Evolutionary conservation across 2,329 filamentous ascomycete species (phyloP).

Genomic region (Botrytis elliptica): DNA sequence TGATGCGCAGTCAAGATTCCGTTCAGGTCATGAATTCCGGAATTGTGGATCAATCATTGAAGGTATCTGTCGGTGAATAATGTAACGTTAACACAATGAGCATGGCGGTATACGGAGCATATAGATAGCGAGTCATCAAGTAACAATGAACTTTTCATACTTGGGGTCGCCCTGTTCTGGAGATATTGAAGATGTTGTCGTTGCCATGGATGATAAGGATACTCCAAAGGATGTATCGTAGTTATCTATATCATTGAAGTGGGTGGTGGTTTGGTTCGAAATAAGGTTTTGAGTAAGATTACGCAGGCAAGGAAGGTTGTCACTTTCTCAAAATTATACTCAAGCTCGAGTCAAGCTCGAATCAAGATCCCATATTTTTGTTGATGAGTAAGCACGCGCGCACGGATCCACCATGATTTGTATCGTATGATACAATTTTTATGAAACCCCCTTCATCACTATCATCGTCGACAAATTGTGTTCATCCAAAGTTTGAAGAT

Average conservation of each 20-base stretch:
- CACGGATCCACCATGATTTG: not conserved
- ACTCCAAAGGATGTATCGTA: not conserved
- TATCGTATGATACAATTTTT: not conserved
- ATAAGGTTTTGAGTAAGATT: not conserved
- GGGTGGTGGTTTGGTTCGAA: not conserved
- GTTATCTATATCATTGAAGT: not conserved
- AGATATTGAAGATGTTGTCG: not conserved
- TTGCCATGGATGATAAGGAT: not conserved
- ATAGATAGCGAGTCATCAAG: not conserved
- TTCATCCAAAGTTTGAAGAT: not conserved
- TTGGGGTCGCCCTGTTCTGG: not conserved
- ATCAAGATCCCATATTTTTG: not conserved
- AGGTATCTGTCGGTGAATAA: constrained; percentile 5
- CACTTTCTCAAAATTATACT: not conserved
- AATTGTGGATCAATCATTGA: not conserved
- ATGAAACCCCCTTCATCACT: not conserved
- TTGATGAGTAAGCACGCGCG: not conserved
- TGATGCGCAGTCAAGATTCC: not conserved
- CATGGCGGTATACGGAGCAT: not conserved
- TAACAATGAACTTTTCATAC: not conserved
- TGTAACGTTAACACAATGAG: not conserved
- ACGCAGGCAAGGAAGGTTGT: not conserved
- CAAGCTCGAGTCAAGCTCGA: too few relatives aligned
- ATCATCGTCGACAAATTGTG: not conserved
- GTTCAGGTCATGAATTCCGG: constrained; percentile 5